Conservation (phyloP, 129 eudicot species). For the Saussurea involucrata region DNA sequence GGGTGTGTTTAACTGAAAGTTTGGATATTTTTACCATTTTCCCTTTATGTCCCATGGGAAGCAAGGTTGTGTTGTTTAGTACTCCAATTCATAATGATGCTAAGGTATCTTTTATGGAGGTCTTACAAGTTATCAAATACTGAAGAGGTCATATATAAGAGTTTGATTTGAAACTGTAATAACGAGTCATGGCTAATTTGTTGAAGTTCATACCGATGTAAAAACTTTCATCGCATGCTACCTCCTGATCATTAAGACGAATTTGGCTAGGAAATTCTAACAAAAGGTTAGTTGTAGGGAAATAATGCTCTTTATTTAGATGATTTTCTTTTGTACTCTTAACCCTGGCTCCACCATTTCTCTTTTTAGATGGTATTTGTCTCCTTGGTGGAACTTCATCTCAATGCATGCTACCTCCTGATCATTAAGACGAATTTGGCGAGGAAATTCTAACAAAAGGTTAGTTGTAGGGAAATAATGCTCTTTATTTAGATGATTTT, state of each 20-base stretch:
- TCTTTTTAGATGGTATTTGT: too few species aligned
- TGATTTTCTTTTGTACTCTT: too few species aligned
- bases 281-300: too few species aligned
- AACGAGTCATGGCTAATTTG: background rate
- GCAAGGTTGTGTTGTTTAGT: conserved; percentile 80
- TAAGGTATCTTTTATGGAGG: conserved; percentile 44
- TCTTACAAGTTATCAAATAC: background rate
- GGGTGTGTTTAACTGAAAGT: conserved; percentile 95
- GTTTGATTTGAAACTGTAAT: background rate
- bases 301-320: too few species aligned
- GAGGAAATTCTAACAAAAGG: conserved; percentile 95
- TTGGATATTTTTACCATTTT: conserved; percentile 15
- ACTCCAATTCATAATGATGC: conserved; percentile 85
- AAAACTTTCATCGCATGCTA: too few species aligned
- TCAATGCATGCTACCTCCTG: conserved; percentile 78
- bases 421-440: conserved; percentile 80
- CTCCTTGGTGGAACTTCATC: too few species aligned
- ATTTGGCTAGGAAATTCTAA: too few species aligned
- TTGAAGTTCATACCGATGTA: background rate
- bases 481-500: background rate
- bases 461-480: conserved; percentile 23
- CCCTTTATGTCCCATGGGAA: conserved; percentile 38
- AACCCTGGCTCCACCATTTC: too few species aligned
- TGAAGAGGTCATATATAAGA: background rate
- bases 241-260: too few species aligned